Percentiles rank a stretch among this genome's conserved stretches.
phyloP scores from a whole-genome alignment of 768 basidiomycete genomes.

The Rhodotorula paludigena region DNA sequence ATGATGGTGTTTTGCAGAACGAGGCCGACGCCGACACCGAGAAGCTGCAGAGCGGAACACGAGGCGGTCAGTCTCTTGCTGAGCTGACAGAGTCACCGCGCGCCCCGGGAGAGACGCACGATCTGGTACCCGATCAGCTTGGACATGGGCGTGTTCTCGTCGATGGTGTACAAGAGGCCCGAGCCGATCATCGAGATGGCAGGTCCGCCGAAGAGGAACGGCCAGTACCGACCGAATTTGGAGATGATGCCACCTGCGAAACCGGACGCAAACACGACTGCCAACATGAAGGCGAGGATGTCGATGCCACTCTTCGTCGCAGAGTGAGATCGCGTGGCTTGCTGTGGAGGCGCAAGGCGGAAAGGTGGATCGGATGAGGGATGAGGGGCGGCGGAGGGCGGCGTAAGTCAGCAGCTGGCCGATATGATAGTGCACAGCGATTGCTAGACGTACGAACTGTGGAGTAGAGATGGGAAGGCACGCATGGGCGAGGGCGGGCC shows the following conservation, averaged over 20 bases:
- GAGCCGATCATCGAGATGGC: constrained; percentile 44
- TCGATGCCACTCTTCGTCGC: not conserved
- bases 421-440: no score
- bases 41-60: constrained; percentile 27
- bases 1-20: constrained; percentile 49
- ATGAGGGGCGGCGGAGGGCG: not conserved
- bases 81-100: no score
- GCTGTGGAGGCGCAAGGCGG: not conserved
- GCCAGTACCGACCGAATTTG: constrained; percentile 24
- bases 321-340: not conserved
- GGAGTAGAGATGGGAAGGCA: no score
- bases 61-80: not conserved
- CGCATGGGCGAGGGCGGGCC: no score
- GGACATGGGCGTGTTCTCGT: constrained; percentile 37
- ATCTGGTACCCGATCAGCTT: constrained; percentile 49
- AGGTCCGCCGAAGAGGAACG: constrained; percentile 46
- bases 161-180: constrained; percentile 48
- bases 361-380: not conserved
- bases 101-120: not conserved
- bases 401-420: no score
- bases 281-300: constrained; percentile 43
- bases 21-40: constrained; percentile 50
- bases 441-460: no score
- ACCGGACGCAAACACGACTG: constrained; percentile 39
- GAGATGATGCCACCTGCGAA: constrained; percentile 44